phyloP scores from a whole-genome alignment of 2,329 filamentous ascomycete genomes.

The Hortaea werneckii region DNA sequence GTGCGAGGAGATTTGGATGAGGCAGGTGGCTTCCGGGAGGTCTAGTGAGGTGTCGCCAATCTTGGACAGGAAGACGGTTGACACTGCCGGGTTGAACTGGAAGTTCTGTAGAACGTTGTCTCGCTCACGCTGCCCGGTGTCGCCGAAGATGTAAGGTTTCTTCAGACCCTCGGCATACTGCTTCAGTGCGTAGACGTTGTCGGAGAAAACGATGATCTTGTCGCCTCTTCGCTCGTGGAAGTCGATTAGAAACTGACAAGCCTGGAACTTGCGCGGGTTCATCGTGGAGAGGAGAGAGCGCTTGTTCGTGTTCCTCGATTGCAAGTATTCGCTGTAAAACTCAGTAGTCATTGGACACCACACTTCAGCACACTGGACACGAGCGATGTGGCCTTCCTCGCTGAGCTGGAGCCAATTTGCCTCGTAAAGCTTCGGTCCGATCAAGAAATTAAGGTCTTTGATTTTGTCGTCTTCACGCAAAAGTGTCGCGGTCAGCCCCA shows the following conservation, averaged over 20 bases:
- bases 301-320: constrained; percentile 52
- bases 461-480: constrained; percentile 98
- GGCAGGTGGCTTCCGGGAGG: constrained; percentile 86
- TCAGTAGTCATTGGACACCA: constrained; percentile 99
- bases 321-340: constrained; percentile 90
- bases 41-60: constrained; percentile 98
- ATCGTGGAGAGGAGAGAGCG: constrained; percentile 75
- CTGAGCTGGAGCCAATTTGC: constrained; percentile 99
- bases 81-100: constrained; percentile 79
- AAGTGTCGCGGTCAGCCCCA: constrained; percentile 86
- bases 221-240: constrained; percentile 92
- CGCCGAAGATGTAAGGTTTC: constrained; percentile 87
- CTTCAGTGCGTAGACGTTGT: constrained; percentile 88
- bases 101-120: constrained; percentile 86
- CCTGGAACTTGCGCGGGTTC: constrained; percentile 96
- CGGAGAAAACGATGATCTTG: constrained; percentile 97
- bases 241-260: constrained; percentile 95
- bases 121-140: constrained; percentile 75
- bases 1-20: constrained; percentile 96
- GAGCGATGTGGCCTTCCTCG: constrained; percentile 91
- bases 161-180: constrained; percentile 73
- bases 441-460: constrained; percentile 90
- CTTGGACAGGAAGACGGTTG: constrained; percentile 91
- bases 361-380: constrained; percentile 94
- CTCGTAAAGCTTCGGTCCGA: constrained; percentile 94